These are phyloP conservation scores for Microdochium trichocladiopsis DNA, from an alignment of 2,329 filamentous ascomycete genomes.

Conservation along the genomic window DNA sequence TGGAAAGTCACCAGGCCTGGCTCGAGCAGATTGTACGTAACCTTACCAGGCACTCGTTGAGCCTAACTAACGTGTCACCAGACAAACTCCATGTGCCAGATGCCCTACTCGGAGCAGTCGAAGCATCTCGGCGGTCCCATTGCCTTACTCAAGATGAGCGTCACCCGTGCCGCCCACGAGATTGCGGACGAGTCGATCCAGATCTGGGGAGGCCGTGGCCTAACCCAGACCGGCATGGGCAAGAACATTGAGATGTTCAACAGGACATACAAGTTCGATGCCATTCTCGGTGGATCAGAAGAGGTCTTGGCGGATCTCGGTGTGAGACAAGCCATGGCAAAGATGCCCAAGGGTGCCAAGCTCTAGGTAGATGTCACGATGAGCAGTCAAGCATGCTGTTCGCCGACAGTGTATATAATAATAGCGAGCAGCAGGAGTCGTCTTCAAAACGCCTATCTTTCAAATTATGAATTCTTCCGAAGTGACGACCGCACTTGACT, in stretches of 20 bases:
- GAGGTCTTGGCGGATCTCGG: conserved; percentile 77
- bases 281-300: conserved; percentile 73
- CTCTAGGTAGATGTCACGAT: conserved; percentile 40
- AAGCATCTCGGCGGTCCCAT: conserved; percentile 74
- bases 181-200: conserved; percentile 79
- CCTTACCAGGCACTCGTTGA: background rate
- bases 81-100: conserved; percentile 82
- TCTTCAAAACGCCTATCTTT: too few species aligned
- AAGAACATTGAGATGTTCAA: conserved; percentile 78
- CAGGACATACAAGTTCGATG: conserved; percentile 71
- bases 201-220: conserved; percentile 75
- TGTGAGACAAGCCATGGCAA: conserved; percentile 75
- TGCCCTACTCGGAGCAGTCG: conserved; percentile 72
- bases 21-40: conserved; percentile 58
- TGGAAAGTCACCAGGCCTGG: conserved; percentile 80
- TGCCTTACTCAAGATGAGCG: conserved; percentile 72
- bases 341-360: conserved; percentile 73
- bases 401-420: background rate
- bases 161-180: conserved; percentile 71
- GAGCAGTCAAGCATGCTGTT: background rate
- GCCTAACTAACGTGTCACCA: background rate
- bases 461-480: too few species aligned
- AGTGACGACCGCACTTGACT: too few species aligned
- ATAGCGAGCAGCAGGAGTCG: background rate
- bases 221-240: conserved; percentile 81